Evolutionary conservation across 495 filamentous ascomycete genomes (phyloP).

Genomic region (Parathielavia appendiculata): DNA sequence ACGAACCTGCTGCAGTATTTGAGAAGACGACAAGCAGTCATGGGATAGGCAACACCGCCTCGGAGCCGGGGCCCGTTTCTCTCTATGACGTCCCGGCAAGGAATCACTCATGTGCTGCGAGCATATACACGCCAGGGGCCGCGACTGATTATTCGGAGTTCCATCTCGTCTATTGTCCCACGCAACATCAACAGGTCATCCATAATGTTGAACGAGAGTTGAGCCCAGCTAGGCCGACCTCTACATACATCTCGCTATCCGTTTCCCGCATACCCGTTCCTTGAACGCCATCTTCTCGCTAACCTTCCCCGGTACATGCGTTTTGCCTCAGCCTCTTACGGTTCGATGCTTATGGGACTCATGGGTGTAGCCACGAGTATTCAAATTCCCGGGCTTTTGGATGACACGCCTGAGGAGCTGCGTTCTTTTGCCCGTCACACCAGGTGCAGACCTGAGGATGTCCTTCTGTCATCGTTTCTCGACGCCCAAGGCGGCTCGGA

Average conservation of each 20-base stretch:
- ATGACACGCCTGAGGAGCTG: constrained; percentile 59
- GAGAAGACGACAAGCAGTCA: not conserved
- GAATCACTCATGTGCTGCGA: constrained; percentile 46
- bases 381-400: constrained; percentile 41
- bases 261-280: constrained; percentile 65
- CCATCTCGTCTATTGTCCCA: constrained; percentile 57
- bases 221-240: constrained; percentile 47
- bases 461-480: constrained; percentile 70
- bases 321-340: constrained; percentile 73
- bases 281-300: constrained; percentile 58
- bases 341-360: constrained; percentile 62
- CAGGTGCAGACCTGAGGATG: constrained; percentile 59
- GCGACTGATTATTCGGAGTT: constrained; percentile 61
- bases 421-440: constrained; percentile 69
- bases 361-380: constrained; percentile 58
- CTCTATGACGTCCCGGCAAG: constrained; percentile 13
- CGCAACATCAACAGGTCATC: constrained; percentile 44
- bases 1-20: constrained; percentile 14
- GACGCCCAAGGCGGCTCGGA: constrained; percentile 72
- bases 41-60: constrained; percentile 2
- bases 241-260: constrained; percentile 53
- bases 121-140: constrained; percentile 61
- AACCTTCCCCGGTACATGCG: constrained; percentile 73
- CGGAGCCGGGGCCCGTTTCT: constrained; percentile 11
- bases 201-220: constrained; percentile 55